Evolutionary conservation across 148 eudicot genomes (phyloP).

Genomic region (Rhododendron williamsianum): DNA sequence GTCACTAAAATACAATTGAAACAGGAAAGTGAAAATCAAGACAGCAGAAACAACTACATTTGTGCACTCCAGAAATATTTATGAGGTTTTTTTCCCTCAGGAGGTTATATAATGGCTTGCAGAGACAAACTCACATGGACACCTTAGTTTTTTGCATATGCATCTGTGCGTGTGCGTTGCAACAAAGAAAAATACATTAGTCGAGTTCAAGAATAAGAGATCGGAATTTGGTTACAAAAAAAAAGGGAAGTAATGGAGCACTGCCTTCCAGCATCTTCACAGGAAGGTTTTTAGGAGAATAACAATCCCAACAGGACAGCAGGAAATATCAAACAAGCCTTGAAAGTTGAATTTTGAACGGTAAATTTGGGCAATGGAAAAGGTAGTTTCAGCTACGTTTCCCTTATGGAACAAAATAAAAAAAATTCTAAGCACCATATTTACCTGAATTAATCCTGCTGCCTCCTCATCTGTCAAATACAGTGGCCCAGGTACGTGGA

Average conservation of each 20-base stretch:
- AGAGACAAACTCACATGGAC: background rate
- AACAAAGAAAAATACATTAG: background rate
- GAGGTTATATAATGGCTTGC: background rate
- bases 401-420: background rate
- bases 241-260: background rate
- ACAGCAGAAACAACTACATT: background rate
- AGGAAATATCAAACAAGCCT: background rate
- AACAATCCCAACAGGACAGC: background rate
- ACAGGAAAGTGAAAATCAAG: background rate
- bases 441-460: conserved; percentile 69
- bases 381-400: background rate
- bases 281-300: background rate
- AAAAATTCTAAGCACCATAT: conserved; percentile 12
- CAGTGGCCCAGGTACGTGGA: conserved; percentile 84
- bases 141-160: background rate
- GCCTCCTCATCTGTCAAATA: conserved; percentile 87
- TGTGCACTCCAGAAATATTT: background rate
- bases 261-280: background rate
- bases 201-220: background rate
- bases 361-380: background rate
- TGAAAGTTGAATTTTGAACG: background rate
- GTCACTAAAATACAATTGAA: background rate
- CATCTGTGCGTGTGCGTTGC: background rate
- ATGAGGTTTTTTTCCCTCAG: background rate
- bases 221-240: background rate